Evolutionary conservation across 2,329 filamentous ascomycete genomes (phyloP).

Genomic region (Penicillium fuscoglaucum): DNA sequence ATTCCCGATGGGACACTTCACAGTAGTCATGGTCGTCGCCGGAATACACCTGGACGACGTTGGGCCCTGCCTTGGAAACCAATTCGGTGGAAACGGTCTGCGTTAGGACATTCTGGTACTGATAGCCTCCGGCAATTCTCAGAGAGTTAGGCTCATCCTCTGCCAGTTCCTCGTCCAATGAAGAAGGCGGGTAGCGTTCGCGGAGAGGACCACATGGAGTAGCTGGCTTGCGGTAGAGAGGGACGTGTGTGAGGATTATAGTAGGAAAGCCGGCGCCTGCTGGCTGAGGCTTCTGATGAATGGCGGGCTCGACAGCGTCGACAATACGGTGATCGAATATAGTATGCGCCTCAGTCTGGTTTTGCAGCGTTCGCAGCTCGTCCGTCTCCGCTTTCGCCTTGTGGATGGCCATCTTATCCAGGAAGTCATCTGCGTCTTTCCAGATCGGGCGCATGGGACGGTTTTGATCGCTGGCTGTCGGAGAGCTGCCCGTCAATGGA

Average conservation of each 20-base stretch:
- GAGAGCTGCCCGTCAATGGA: constrained; percentile 47
- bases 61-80: constrained; percentile 70
- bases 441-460: constrained; percentile 65
- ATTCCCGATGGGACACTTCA: constrained; percentile 74
- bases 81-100: constrained; percentile 73
- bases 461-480: constrained; percentile 46
- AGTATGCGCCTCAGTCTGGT: constrained; percentile 54
- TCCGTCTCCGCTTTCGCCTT: constrained; percentile 69
- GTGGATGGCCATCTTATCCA: constrained; percentile 63
- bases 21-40: constrained; percentile 99
- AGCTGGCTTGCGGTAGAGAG: constrained; percentile 75
- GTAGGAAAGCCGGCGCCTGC: constrained; percentile 69
- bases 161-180: constrained; percentile 57
- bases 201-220: constrained; percentile 85
- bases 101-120: constrained; percentile 93
- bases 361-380: constrained; percentile 66
- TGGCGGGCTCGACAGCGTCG: constrained; percentile 52
- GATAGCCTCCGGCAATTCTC: constrained; percentile 74
- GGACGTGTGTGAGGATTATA: constrained; percentile 86
- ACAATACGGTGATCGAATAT: constrained; percentile 61
- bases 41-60: constrained; percentile 83
- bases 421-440: constrained; percentile 72
- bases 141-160: constrained; percentile 76
- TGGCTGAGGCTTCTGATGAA: constrained; percentile 23
- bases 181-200: constrained; percentile 76